A percentile compares a stretch with the other conserved stretches of the same genome.
Conservation (phyloP, 2,329 filamentous ascomycete genomes). For the Xylariaceae sp. region DNA sequence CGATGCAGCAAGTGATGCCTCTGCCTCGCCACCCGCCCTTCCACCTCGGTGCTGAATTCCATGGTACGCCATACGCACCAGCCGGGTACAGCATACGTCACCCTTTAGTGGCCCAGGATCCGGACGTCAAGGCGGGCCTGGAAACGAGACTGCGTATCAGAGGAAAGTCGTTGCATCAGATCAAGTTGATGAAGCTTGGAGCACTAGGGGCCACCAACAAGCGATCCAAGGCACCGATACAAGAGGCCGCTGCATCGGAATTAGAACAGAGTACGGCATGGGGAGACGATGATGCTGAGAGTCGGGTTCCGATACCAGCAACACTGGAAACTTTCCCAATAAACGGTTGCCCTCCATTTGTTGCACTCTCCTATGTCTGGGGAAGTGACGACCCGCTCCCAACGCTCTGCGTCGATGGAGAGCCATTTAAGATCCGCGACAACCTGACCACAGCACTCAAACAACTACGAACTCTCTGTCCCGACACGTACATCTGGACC, state of each 20-base stretch:
- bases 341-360: neutral
- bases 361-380: slow-evolving; percentile 1
- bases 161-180: neutral
- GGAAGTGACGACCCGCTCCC: neutral
- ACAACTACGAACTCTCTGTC: neutral
- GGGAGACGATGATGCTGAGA: neutral
- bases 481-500: neutral
- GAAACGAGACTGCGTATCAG: too few species aligned
- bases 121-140: too few species aligned
- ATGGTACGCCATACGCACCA: too few species aligned
- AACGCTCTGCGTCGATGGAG: neutral
- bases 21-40: too few species aligned
- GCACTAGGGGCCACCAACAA: neutral
- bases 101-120: too few species aligned
- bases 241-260: neutral
- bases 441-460: neutral
- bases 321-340: neutral
- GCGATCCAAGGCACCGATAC: neutral
- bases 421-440: neutral
- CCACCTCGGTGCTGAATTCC: too few species aligned
- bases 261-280: neutral
- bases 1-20: too few species aligned
- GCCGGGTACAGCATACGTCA: too few species aligned
- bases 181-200: neutral
- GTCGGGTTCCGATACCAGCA: too few species aligned